Evolutionary conservation across 306 rosid genomes (phyloP).

Genomic region (Citrullus amarus): DNA sequence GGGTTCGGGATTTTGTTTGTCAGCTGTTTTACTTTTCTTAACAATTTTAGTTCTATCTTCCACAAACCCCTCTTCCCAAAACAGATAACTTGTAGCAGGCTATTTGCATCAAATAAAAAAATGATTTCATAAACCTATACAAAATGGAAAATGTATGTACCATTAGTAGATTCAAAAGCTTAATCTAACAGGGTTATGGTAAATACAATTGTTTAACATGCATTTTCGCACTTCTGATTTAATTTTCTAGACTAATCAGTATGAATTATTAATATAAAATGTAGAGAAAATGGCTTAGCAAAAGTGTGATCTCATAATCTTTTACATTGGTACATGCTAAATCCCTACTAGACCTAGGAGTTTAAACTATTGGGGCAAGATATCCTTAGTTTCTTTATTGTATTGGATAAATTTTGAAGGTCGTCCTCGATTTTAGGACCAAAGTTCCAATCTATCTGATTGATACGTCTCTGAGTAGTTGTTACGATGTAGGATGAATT

Average conservation of each 20-base stretch:
- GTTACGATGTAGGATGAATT: no score
- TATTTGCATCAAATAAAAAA: neutral
- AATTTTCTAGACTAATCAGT: no score
- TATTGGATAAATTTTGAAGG: neutral
- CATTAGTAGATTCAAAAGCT: neutral
- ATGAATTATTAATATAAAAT: no score
- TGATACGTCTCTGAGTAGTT: neutral
- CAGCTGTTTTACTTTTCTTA: neutral
- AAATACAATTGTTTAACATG: neutral
- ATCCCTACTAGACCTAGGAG: neutral
- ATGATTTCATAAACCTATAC: neutral
- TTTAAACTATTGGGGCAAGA: neutral
- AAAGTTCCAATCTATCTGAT: neutral
- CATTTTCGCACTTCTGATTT: no score
- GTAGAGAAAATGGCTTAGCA: neutral
- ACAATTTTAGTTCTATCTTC: slow-evolving; percentile 4
- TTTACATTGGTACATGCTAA: neutral
- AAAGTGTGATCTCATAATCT: no score
- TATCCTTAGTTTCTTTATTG: neutral
- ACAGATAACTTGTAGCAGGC: neutral
- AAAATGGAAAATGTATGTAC: neutral
- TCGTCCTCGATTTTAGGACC: neutral
- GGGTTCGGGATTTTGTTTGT: slow-evolving; percentile 12
- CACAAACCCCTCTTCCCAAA: neutral
- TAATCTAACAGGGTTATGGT: neutral